These are phyloP conservation scores for Wilcoxina mikolae DNA, from an alignment of 495 filamentous ascomycete genomes.

Conservation along the genomic window DNA sequence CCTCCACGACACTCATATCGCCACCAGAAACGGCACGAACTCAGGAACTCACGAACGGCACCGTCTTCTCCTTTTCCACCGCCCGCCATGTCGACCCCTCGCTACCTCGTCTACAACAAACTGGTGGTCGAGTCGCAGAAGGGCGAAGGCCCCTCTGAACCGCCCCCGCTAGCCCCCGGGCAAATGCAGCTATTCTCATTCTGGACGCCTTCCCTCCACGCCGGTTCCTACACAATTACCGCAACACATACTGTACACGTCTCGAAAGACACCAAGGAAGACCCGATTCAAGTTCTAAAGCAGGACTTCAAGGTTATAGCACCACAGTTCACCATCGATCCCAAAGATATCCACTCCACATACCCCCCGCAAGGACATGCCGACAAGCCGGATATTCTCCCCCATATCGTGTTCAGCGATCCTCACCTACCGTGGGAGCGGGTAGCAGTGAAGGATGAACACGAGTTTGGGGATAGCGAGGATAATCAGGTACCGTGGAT, in stretches of 20 bases:
- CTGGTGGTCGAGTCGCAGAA: no score
- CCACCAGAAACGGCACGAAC: no score
- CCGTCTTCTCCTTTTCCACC: no score
- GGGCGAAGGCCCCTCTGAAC: no score
- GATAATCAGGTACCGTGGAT: slow-evolving; percentile 32
- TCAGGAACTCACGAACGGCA: no score
- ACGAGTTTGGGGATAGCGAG: no score
- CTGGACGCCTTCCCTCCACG: slow-evolving; percentile 27
- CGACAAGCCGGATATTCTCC: slow-evolving; percentile 30
- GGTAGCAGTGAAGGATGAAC: slow-evolving; percentile 7
- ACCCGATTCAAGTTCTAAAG: slow-evolving; percentile 8
- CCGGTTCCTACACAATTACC: slow-evolving; percentile 20
- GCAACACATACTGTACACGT: slow-evolving; percentile 17
- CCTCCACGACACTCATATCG: no score
- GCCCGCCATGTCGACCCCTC: no score
- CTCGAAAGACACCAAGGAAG: neutral
- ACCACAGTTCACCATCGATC: slow-evolving; percentile 28
- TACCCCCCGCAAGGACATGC: slow-evolving; percentile 35
- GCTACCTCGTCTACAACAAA: no score
- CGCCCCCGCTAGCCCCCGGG: slow-evolving; percentile 16
- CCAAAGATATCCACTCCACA: slow-evolving; percentile 24
- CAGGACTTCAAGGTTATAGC: slow-evolving; percentile 30
- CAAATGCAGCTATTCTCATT: slow-evolving; percentile 28
- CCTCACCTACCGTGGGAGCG: slow-evolving; percentile 38
- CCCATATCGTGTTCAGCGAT: slow-evolving; percentile 39